Evolutionary conservation across 305 asterid genomes (phyloP), one percentile per base, ranked within the genome.

Genomic region (Salvia sclarea): DNA sequence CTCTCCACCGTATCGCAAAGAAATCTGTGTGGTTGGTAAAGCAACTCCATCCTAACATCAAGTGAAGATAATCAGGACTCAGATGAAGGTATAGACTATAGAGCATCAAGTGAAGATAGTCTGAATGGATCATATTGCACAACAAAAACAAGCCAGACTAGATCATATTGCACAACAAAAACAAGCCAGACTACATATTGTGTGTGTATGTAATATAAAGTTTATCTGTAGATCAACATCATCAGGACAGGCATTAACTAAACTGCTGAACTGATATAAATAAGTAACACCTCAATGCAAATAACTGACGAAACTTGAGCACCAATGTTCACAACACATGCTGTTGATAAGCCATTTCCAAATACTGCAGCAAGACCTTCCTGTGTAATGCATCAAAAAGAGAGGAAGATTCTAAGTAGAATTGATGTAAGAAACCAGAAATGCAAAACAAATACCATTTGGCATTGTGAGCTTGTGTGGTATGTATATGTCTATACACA

Each of bases 321-420:
- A 76, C 99, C 99, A 38, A 94, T 71, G 82, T 94, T 91, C 69
- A 94, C 90, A 69, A 94, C 81, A 64, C 98, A 94, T 40, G 99
- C 96, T 14, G 98, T 94, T 22, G 93, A 84, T 73, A 91, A 83
- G 44, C 99, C 99, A 85, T 91, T 94, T 72, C 99, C 99, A 74
- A 94, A 94, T 47, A 73, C 90, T 68, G 98, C 99, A 78, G 98
- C 97, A 81, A 94, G 88, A 55, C 99, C 98, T 87, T 94, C 99
- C 99, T 94, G 76, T 58, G 73, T 38, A 49, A 35, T 49, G 54
- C 66, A 57, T 17, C 37, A 66, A 60, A 41, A 63, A 30, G 30
- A 21, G 24, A 3, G 69, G 1, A 21, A 28, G 6, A n/a, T 24
- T 40, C 2, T 45, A 33, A 55, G 65, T 5, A 37, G 63, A 55